Evolutionary conservation across 768 basidiomycete genomes (phyloP), one percentile per base, ranked within the genome.

Genomic region (Psilocybe sp.): DNA sequence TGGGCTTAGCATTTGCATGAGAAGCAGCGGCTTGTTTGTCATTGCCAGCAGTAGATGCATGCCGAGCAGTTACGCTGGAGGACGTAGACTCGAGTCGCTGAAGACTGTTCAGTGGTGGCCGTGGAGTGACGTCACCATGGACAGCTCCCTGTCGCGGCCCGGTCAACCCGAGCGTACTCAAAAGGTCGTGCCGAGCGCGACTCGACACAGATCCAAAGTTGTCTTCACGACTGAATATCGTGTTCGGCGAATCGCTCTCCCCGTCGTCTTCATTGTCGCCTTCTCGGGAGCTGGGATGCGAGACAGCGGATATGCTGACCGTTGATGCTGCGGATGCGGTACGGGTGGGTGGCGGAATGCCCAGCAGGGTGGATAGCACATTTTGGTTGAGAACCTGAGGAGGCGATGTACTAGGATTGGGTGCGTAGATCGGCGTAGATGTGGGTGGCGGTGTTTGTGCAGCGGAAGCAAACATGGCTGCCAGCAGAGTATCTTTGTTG

Each of bases 401-500:
- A 5, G 73, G 69, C 10, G 77, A 59, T 3, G 71, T 73, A 1
- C 79, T 78, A 1, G 62, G 62, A 34, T 60, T 65, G 46, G 49
- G 69, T 55, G 61, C 46, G 43, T 47, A 34, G 19, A 47, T 46
- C 11, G 43, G 33, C 35, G 49, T 19, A 36, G 42, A 34, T 4
- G 48, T 34, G 55, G 51, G 44, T 53, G 60, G 37, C n/a, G 46
- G 23, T 11, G 49, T 44, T n/a, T 44, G 42, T 2, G 44, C 44
- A 5, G 82, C 88, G 5, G 87, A 90, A 3, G 88, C 88, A 61
- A 91, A 90, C 37, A 91, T 87, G 11, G 79, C 76, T 55, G 86
- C 74, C 13, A 91, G 69, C 31, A 91, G 71, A 14, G 78, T 70
- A 42, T 78, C 70, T 5, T 54, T 62, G 46, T 51, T 60, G 19